phyloP scores from a whole-genome alignment of 345 rosid species.

The Salix viminalis region DNA sequence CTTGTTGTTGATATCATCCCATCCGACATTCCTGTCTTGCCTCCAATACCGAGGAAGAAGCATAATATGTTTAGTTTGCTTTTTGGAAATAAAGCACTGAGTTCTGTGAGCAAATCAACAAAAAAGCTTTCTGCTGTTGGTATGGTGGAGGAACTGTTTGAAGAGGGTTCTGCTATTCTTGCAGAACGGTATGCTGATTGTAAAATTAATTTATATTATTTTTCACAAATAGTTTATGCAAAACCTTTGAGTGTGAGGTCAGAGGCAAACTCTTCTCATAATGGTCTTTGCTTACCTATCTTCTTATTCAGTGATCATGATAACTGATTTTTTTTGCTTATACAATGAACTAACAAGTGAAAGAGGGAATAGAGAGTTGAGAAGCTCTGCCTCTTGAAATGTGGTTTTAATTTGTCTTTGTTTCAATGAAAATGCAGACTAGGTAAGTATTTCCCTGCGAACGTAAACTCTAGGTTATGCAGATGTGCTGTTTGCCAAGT shows the following conservation, averaged over 20 bases:
- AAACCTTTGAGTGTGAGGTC: not conserved
- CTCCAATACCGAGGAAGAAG: conserved; percentile 67
- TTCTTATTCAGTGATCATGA: not conserved
- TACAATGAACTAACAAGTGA: not conserved
- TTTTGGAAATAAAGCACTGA: conserved; percentile 53
- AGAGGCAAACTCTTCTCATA: not conserved
- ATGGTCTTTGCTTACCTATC: not conserved
- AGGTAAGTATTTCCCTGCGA: conserved; percentile 62
- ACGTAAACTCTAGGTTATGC: conserved; percentile 51
- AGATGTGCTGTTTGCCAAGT: conserved; percentile 98
- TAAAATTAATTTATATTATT: not conserved
- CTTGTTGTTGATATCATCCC: conserved; percentile 97
- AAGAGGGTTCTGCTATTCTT: conserved; percentile 98
- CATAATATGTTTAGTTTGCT: conserved; percentile 55
- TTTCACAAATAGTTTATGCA: not conserved
- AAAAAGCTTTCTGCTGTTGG: conserved; percentile 92
- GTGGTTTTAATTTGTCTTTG: not conserved
- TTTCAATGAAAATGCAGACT: conserved; percentile 50
- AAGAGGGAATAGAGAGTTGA: not conserved
- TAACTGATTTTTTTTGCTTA: not conserved
- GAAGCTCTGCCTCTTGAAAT: not conserved
- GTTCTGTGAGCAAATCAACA: conserved; percentile 46
- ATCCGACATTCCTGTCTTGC: conserved; percentile 62
- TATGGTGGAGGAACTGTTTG: conserved; percentile 94
- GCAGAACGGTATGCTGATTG: conserved; percentile 64